phyloP scores from a whole-genome alignment of 768 basidiomycete genomes.

The Tricholoma sp. region DNA sequence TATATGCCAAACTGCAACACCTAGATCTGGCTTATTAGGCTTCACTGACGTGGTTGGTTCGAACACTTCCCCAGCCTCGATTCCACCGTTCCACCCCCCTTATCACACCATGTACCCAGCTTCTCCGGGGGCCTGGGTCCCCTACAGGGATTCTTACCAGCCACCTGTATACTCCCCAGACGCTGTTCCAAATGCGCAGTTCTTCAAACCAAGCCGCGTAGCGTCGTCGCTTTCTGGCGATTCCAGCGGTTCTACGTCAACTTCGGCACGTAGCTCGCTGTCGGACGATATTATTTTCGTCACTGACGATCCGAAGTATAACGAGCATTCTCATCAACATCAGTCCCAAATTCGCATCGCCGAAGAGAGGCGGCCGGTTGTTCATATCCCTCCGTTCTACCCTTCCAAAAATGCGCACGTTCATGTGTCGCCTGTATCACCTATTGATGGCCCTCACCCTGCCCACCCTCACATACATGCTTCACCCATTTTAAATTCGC shows the following conservation, averaged over 20 bases:
- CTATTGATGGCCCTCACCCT: conserved; percentile 14
- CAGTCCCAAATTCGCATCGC: conserved; percentile 34
- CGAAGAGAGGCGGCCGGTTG: conserved; percentile 26
- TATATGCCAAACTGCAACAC: background rate
- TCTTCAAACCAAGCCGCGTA: conserved; percentile 9
- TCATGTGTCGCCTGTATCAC: conserved; percentile 11
- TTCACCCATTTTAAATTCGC: conserved; percentile 7
- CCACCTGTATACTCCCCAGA: conserved; percentile 10
- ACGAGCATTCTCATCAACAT: conserved; percentile 34
- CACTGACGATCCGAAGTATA: conserved; percentile 37
- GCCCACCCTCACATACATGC: conserved; percentile 8
- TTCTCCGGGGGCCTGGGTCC: conserved; percentile 1
- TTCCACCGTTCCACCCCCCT: background rate
- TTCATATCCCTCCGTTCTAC: conserved; percentile 31
- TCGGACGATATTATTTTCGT: conserved; percentile 28
- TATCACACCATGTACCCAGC: conserved; percentile 6
- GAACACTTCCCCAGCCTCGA: background rate
- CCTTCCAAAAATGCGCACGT: conserved; percentile 5
- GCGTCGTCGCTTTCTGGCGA: conserved; percentile 10
- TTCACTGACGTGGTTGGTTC: background rate
- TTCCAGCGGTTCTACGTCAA: conserved; percentile 9
- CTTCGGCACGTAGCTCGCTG: conserved; percentile 14
- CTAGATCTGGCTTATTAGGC: background rate
- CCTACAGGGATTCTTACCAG: conserved; percentile 1
- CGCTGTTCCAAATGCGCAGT: conserved; percentile 1